Percentiles rank a stretch among this genome's conserved stretches.
These are phyloP conservation scores for Citrullus amarus DNA, from an alignment of 306 rosid species.

Conservation along the genomic window DNA sequence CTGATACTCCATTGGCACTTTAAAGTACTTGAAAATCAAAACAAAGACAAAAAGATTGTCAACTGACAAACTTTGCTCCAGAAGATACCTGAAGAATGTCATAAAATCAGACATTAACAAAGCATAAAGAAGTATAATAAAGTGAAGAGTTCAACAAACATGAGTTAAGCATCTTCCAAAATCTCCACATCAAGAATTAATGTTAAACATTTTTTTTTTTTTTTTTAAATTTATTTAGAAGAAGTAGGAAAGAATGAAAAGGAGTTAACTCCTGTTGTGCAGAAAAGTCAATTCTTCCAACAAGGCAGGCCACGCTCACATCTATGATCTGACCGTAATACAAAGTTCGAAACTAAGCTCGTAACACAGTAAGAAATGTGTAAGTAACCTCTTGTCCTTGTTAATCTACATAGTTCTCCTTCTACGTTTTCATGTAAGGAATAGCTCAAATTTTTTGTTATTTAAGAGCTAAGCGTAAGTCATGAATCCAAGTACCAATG, in stretches of 20 bases:
- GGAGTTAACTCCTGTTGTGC: neutral
- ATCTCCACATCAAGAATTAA: neutral
- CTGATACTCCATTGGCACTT: conserved; percentile 80
- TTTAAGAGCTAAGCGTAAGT: neutral
- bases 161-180: neutral
- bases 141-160: neutral
- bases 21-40: conserved; percentile 78
- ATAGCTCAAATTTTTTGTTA: neutral
- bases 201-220: neutral
- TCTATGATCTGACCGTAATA: neutral
- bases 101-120: neutral
- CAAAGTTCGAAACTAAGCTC: neutral
- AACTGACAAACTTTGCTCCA: conserved; percentile 96
- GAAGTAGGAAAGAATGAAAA: neutral
- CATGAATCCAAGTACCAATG: neutral
- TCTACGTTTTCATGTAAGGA: neutral
- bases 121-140: neutral
- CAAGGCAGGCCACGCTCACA: neutral
- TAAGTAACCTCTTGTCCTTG: neutral
- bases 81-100: conserved; percentile 45
- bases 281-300: neutral
- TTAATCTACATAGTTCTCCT: neutral
- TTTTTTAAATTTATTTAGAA: neutral
- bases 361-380: neutral
- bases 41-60: conserved; percentile 91